Conservation (phyloP, 805 yeast genomes). For the Peterozyma xylosa region DNA sequence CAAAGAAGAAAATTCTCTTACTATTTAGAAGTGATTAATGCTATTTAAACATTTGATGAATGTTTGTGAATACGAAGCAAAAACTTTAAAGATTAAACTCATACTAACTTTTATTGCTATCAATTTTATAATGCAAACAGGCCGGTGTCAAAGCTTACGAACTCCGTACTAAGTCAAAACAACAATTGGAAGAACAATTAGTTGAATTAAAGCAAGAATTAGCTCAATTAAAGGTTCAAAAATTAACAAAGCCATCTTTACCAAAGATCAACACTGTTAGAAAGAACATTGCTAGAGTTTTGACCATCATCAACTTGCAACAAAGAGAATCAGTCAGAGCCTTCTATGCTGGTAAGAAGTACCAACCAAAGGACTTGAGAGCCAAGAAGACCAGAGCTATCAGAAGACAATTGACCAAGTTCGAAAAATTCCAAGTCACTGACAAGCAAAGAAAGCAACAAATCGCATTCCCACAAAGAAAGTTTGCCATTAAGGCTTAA, state of each 20-base stretch:
- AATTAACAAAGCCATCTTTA: slow-evolving; percentile 83
- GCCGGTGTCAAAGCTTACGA: slow-evolving; percentile 93
- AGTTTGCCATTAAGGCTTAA: slow-evolving; percentile 98
- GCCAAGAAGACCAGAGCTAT: slow-evolving; percentile 99
- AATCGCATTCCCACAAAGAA: slow-evolving; percentile 97
- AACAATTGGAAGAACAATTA: slow-evolving; percentile 90
- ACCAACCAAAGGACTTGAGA: slow-evolving; percentile 97
- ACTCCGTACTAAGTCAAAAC: slow-evolving; percentile 95
- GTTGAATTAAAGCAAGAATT: slow-evolving; percentile 95
- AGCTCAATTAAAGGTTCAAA: slow-evolving; percentile 93
- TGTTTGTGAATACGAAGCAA: not conserved
- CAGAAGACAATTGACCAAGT: slow-evolving; percentile 91
- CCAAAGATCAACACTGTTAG: slow-evolving; percentile 97
- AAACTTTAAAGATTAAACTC: not conserved
- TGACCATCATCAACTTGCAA: slow-evolving; percentile 93
- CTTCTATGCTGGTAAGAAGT: slow-evolving; percentile 91
- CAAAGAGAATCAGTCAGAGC: slow-evolving; percentile 94
- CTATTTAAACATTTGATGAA: too few relatives aligned
- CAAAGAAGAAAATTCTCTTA: too few relatives aligned
- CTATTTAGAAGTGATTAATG: too few relatives aligned
- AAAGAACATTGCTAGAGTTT: slow-evolving; percentile 97
- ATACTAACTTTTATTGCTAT: not conserved
- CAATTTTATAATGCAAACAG: slow-evolving; percentile 23
- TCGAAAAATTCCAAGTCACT: slow-evolving; percentile 77
- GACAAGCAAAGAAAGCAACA: slow-evolving; percentile 86